These are phyloP conservation scores for Emmonsia crescens DNA, from an alignment of 2,329 filamentous ascomycete species.

Conservation along the genomic window DNA sequence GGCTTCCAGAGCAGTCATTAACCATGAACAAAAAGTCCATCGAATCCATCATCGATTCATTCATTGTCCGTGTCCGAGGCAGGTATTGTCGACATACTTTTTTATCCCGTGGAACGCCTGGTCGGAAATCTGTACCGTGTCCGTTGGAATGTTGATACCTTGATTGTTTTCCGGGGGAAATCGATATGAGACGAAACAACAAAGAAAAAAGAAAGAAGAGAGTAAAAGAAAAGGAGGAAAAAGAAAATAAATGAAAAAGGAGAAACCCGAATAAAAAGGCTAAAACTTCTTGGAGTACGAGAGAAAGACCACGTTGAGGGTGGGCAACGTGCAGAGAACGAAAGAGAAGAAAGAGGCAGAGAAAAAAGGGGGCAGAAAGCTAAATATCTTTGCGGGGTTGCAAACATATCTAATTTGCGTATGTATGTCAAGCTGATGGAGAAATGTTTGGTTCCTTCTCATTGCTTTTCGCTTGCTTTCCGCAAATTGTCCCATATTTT, in stretches of 20 bases:
- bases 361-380: neutral
- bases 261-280: neutral
- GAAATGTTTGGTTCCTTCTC: too few relatives aligned
- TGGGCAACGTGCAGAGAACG: neutral
- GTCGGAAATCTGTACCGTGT: neutral
- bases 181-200: neutral
- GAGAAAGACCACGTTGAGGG: neutral
- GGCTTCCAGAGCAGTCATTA: neutral
- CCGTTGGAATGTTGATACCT: neutral
- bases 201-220: neutral
- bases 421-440: neutral
- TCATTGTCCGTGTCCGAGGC: neutral
- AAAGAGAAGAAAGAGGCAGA: neutral
- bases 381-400: neutral
- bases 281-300: neutral
- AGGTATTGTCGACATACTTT: neutral
- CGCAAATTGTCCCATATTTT: neutral
- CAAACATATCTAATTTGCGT: neutral
- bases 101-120: neutral
- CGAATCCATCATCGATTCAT: neutral
- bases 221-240: neutral
- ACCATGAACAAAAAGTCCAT: neutral
- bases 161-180: neutral
- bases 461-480: neutral
- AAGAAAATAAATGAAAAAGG: neutral